phyloP scores from a whole-genome alignment of 2,329 filamentous ascomycete species.

The Venturia carpophila region DNA sequence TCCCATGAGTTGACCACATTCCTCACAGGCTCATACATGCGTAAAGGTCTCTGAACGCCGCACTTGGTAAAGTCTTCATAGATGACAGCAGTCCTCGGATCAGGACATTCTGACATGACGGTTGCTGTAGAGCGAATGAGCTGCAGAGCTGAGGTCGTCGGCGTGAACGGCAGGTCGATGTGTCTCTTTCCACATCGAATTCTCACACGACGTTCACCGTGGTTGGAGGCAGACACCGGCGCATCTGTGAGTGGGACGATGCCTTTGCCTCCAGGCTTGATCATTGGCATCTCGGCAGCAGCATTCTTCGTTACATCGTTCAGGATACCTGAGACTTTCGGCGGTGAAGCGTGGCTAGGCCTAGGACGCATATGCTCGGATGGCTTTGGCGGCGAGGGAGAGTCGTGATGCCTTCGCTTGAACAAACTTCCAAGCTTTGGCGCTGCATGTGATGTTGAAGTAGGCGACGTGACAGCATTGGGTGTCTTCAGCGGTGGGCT shows the following conservation, averaged over 20 bases:
- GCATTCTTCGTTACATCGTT: neutral
- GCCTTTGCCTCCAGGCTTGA: conserved; percentile 39
- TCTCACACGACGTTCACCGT: conserved; percentile 60
- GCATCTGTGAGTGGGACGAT: conserved; percentile 58
- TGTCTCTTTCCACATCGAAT: conserved; percentile 58
- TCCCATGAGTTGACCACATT: conserved; percentile 95
- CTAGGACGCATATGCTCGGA: neutral
- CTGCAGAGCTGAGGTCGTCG: conserved; percentile 66
- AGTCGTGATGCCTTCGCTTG: conserved; percentile 15
- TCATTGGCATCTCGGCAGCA: conserved; percentile 26
- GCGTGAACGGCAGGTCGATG: conserved; percentile 62
- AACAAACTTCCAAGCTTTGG: conserved; percentile 13
- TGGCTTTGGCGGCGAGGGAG: conserved; percentile 9
- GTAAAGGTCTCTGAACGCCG: conserved; percentile 72
- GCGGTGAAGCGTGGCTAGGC: conserved; percentile 15
- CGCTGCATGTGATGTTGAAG: neutral
- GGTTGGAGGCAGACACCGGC: conserved; percentile 72
- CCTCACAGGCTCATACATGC: conserved; percentile 76
- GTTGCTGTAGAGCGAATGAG: conserved; percentile 61
- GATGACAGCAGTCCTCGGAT: conserved; percentile 59
- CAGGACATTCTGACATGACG: conserved; percentile 55
- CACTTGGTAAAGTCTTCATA: conserved; percentile 68
- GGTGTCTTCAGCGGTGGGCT: neutral
- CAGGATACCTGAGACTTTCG: conserved; percentile 10
- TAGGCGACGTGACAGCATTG: neutral